Evolutionary conservation across 2,329 filamentous ascomycete species (phyloP), one percentile per base, ranked within the genome.

Genomic region (Colletotrichum aenigma): DNA sequence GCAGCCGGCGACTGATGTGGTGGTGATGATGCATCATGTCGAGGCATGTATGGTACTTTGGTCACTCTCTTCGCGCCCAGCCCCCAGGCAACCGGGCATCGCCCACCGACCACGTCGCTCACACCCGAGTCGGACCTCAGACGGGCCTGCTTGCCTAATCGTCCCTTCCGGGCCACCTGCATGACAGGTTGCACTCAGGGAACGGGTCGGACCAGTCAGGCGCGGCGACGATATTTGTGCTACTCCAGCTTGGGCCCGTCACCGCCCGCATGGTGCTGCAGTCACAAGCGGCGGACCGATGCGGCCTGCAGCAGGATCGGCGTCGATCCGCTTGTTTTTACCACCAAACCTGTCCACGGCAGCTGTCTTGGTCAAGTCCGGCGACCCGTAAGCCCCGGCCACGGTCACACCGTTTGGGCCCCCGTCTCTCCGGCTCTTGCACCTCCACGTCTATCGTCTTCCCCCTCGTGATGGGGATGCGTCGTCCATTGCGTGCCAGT

Each of bases 231-330:
- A 56, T 62, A 68, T 61, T 75, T 30, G 65, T 76, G 48, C 74
- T 52, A 70, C 74, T 74, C 66, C 66, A 70, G 72, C 72, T 68
- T 71, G 71, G 72, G 67, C 67, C 72, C 64, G 72, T 77, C 75
- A 72, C 75, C 72, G 72, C 75, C 72, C 72, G 75, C 75, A 77
- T 76, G 72, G 66, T 60, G 70, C 56, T 67, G 74, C 70, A 69
- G 64, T 75, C 76, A 77, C 67, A 75, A 70, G 74, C 76, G 66
- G 76, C 76, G 70, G 74, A 75, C 70, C 74, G 74, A 74, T 76
- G 76, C 76, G 74, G 75, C 66, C 76, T 77, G 76, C 74, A 76
- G 76, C 76, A 77, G 76, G 74, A 77, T 77, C 76, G 74, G 67
- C 65, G 74, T 75, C 75, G 74, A 76, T 77, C 74, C 74, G 76